Conservation (phyloP, 768 basidiomycete species). For the Neoboletus brunneissimus region DNA sequence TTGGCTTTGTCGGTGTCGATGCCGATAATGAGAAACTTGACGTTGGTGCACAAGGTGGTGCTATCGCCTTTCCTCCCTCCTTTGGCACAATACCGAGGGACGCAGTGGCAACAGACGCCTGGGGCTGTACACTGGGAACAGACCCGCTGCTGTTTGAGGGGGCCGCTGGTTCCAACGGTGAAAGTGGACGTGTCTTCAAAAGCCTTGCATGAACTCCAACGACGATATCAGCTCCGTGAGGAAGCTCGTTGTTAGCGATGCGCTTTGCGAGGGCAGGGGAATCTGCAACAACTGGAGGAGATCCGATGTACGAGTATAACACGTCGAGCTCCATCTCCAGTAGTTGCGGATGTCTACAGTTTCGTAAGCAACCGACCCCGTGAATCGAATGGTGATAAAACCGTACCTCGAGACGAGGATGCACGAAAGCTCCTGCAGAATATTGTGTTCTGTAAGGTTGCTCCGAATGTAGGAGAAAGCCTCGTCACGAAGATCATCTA, state of each 20-base stretch:
- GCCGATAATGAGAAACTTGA: background rate
- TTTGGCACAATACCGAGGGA: too few species aligned
- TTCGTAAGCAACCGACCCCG: background rate
- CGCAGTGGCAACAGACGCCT: too few species aligned
- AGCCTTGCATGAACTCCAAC: slow-evolving; percentile 19
- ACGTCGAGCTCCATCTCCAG: slow-evolving; percentile 23
- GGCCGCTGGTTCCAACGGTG: background rate
- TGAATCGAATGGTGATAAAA: background rate
- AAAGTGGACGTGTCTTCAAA: slow-evolving; percentile 5
- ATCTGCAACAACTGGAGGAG: slow-evolving; percentile 8
- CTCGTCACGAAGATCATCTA: slow-evolving; percentile 18
- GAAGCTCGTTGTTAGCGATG: slow-evolving; percentile 19
- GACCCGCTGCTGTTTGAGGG: background rate
- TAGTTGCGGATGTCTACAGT: slow-evolving; percentile 9
- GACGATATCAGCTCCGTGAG: slow-evolving; percentile 22
- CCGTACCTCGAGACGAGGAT: slow-evolving; percentile 17
- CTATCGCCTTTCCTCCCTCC: background rate
- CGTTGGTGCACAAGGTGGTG: too few species aligned
- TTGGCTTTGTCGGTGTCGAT: background rate
- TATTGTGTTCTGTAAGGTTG: slow-evolving; percentile 21
- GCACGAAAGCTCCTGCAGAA: slow-evolving; percentile 24
- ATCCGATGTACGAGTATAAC: slow-evolving; percentile 18
- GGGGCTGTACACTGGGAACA: too few species aligned
- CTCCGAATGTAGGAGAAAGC: slow-evolving; percentile 15
- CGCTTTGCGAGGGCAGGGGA: slow-evolving; percentile 13